phyloP scores from a whole-genome alignment of 768 basidiomycete species.

The Russula olivacea region DNA sequence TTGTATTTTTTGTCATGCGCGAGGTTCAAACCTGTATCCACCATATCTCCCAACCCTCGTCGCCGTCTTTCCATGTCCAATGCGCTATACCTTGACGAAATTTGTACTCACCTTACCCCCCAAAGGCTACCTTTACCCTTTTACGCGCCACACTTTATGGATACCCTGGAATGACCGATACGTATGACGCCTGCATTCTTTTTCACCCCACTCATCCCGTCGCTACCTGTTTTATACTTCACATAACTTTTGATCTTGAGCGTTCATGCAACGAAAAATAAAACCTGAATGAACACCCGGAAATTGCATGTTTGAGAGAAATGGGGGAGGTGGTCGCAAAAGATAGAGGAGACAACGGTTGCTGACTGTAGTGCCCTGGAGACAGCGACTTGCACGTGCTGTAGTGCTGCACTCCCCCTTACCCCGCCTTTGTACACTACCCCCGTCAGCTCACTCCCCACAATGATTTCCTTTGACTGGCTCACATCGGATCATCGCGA shows the following conservation, averaged over 20 bases:
- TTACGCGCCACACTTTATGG: constrained; percentile 14
- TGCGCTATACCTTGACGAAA: constrained; percentile 21
- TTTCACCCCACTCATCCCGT: not conserved
- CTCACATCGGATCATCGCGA: constrained; percentile 6
- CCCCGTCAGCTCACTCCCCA: not conserved
- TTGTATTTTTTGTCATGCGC: constrained; percentile 23
- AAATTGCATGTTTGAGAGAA: not conserved
- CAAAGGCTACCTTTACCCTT: constrained; percentile 3
- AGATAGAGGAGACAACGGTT: not conserved
- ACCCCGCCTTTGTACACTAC: not conserved
- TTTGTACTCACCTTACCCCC: constrained; percentile 19
- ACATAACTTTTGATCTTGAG: constrained; percentile 2
- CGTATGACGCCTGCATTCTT: constrained; percentile 23
- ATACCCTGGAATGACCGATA: constrained; percentile 25
- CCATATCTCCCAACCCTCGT: not conserved
- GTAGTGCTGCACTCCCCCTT: too few relatives aligned
- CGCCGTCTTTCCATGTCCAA: constrained; percentile 9
- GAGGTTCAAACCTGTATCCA: constrained; percentile 24
- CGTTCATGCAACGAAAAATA: constrained; percentile 12
- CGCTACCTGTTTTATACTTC: constrained; percentile 22
- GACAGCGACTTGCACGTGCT: not conserved
- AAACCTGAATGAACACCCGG: constrained; percentile 17
- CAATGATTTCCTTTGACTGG: constrained; percentile 14
- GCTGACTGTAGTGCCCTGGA: not conserved
- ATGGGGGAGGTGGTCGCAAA: not conserved